Conservation (phyloP, 257 asterid genomes). For the Marsdenia floribunda region DNA sequence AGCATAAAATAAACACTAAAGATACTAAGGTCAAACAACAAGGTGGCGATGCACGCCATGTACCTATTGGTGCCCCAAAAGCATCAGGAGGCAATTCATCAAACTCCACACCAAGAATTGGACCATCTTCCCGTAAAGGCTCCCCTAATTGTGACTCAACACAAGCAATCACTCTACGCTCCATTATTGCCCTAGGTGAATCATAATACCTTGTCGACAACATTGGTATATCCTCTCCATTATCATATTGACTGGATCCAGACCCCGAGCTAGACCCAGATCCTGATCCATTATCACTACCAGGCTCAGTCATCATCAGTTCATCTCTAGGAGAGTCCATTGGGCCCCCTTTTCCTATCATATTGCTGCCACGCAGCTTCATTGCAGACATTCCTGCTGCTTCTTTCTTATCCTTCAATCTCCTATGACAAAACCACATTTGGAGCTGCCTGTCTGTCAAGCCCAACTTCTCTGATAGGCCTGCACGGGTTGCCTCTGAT, state of each 20-base stretch:
- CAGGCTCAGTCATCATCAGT: slow-evolving; percentile 44
- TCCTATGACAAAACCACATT: slow-evolving; percentile 99
- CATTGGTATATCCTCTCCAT: slow-evolving; percentile 53
- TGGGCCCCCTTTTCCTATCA: slow-evolving; percentile 45
- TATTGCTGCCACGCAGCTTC: slow-evolving; percentile 47
- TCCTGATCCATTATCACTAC: slow-evolving; percentile 49
- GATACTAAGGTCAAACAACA: slow-evolving; percentile 6
- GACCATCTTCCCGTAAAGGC: slow-evolving; percentile 81
- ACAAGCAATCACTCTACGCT: slow-evolving; percentile 76
- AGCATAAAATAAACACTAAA: not conserved
- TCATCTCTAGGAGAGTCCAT: slow-evolving; percentile 53
- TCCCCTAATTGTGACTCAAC: slow-evolving; percentile 93
- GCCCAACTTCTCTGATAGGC: slow-evolving; percentile 61
- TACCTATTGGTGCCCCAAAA: slow-evolving; percentile 95
- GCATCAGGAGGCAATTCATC: slow-evolving; percentile 98
- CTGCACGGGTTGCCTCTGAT: slow-evolving; percentile 83
- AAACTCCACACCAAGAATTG: slow-evolving; percentile 86
- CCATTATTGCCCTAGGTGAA: slow-evolving; percentile 59
- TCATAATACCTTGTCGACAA: slow-evolving; percentile 55
- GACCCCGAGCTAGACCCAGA: slow-evolving; percentile 69
- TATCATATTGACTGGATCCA: slow-evolving; percentile 70
- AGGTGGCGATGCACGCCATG: not conserved
- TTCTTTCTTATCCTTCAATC: slow-evolving; percentile 95
- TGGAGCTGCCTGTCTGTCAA: slow-evolving; percentile 92
- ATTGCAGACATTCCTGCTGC: slow-evolving; percentile 48